A percentile compares a stretch with the other conserved stretches of the same genome.
Conservation (phyloP, 2,329 filamentous ascomycete genomes). For the Diaporthe sp. region DNA sequence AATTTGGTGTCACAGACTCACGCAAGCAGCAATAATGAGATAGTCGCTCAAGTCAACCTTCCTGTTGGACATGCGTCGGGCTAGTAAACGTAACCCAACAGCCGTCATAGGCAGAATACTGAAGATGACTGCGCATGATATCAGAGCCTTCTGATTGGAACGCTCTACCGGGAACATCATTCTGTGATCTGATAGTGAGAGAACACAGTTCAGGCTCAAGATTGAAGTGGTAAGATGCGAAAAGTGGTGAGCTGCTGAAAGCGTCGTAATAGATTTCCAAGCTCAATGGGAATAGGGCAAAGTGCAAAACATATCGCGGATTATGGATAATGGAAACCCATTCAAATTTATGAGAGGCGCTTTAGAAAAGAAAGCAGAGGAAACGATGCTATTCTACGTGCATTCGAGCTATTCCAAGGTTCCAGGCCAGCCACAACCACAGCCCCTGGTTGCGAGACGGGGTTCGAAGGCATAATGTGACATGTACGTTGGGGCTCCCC, state of each 20-base stretch:
- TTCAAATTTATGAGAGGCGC: not conserved
- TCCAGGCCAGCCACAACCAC: not conserved
- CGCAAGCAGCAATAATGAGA: slow-evolving; percentile 22
- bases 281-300: not conserved
- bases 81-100: slow-evolving; percentile 47
- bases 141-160: not conserved
- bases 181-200: not conserved
- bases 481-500: not conserved
- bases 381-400: not conserved
- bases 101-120: slow-evolving; percentile 14
- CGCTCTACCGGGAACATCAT: slow-evolving; percentile 20
- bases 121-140: slow-evolving; percentile 17
- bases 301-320: not conserved
- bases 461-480: not conserved
- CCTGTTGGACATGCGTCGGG: slow-evolving; percentile 12
- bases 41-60: slow-evolving; percentile 9
- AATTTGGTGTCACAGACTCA: not conserved
- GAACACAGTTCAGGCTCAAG: too few species aligned
- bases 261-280: too few species aligned
- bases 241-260: too few species aligned
- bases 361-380: not conserved
- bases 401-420: not conserved
- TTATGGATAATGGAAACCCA: not conserved
- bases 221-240: not conserved
- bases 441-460: not conserved